Base-by-base conservation (phyloP, 2,329 filamentous ascomycete species). In the Cercospora sp. region DNA sequence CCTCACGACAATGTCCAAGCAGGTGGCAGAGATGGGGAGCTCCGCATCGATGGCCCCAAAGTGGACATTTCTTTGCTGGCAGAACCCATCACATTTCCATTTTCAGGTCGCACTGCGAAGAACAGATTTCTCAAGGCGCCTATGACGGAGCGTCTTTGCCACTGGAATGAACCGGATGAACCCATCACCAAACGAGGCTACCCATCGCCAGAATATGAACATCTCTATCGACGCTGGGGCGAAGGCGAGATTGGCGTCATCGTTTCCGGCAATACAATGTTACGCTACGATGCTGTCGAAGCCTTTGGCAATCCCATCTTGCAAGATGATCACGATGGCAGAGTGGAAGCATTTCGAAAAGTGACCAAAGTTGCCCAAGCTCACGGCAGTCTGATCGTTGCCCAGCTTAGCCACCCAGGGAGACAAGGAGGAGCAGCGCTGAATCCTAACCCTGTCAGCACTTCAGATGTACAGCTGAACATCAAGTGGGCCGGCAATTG, bases 81-180 rank as follows among this genome's bases (percentile, higher is more conserved):
- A 28, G 58, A 76, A 33, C 60, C 71, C 13, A 70, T 78, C 28
- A 75, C 69, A n/a, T 76, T 77, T 31, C 69, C 73, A 4, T 77
- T 77, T 65, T 75, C 73, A 18, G 71, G 72, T 26, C 67, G 73
- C 16, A 74, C 67, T 18, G 75, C 75, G 2, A 71, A 68, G 59
- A 77, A 78, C 36, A 65, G 75, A 10, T 77, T 77, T 57, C 67
- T 77, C 23, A 77, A 78, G 67, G 75, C 71, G 5, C 72, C 75
- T 18, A 77, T 78, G 76, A 78, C 75, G 3, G 75, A 78, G 64
- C 72, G 75, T 3, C 69, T 77, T 5, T 77, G 72, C 64, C 66
- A 65, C 16, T 77, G 75, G 75, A 74, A 73, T 66, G 67, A 57
- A 18, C 71, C 71, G 9, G 63, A 60, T 51, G 70, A 75, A 33